A percentile compares a stretch with the other conserved stretches of the same genome.
phyloP scores from a whole-genome alignment of 1,139 yeast species.

The Trichomonascaceae sp. region DNA sequence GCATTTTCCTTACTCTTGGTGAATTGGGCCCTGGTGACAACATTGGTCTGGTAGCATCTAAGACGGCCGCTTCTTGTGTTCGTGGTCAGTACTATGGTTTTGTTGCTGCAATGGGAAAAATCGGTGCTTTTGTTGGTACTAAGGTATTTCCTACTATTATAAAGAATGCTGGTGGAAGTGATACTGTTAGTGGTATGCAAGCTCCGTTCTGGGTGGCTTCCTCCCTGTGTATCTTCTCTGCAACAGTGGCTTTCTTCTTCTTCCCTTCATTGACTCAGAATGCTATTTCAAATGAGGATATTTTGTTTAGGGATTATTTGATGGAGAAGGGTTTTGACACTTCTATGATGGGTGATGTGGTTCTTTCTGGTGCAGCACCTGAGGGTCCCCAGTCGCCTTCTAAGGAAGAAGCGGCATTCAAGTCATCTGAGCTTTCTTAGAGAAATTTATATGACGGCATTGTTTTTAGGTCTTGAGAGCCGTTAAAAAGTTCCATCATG shows the following conservation, averaged over 20 bases:
- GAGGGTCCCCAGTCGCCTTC: neutral
- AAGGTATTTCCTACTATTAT: slow-evolving; percentile 75
- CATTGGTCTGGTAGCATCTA: slow-evolving; percentile 78
- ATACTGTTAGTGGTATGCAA: slow-evolving; percentile 46
- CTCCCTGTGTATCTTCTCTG: slow-evolving; percentile 66
- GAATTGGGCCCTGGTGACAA: slow-evolving; percentile 94
- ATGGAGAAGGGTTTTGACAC: slow-evolving; percentile 28
- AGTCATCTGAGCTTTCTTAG: slow-evolving; percentile 5
- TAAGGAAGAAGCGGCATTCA: neutral
- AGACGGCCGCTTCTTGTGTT: slow-evolving; percentile 78
- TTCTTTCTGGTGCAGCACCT: neutral
- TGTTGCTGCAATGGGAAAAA: slow-evolving; percentile 84
- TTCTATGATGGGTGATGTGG: slow-evolving; percentile 21
- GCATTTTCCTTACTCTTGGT: slow-evolving; percentile 77
- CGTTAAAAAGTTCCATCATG: neutral
- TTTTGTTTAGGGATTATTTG: slow-evolving; percentile 57
- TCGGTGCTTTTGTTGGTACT: slow-evolving; percentile 88
- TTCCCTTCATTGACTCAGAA: slow-evolving; percentile 78
- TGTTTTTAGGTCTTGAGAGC: neutral
- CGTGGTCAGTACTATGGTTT: slow-evolving; percentile 88
- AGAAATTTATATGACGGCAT: neutral
- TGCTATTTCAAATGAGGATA: slow-evolving; percentile 72
- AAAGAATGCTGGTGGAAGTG: slow-evolving; percentile 40
- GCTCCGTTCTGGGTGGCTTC: slow-evolving; percentile 85
- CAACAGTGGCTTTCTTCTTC: slow-evolving; percentile 58